These are phyloP conservation scores for Primulina huaijiensis DNA, from an alignment of 257 asterid genomes.

Conservation along the genomic window DNA sequence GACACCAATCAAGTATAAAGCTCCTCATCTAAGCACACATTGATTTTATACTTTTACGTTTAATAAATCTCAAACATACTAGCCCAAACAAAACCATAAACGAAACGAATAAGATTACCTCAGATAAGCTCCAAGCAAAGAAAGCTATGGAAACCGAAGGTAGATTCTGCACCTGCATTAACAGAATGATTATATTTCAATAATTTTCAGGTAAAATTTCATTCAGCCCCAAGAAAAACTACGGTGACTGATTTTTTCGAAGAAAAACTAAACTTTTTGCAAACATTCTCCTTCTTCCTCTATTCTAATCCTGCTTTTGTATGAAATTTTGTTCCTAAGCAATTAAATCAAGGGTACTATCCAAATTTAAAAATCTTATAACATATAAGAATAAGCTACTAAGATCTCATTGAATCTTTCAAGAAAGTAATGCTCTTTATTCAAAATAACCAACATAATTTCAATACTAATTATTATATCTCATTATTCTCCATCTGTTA, in stretches of 20 bases:
- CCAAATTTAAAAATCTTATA: not conserved
- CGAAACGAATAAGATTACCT: conserved; percentile 20
- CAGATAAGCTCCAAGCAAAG: conserved; percentile 80
- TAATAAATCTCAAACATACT: not conserved
- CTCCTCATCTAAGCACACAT: conserved; percentile 1
- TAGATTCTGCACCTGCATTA: conserved; percentile 60
- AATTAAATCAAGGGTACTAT: not conserved
- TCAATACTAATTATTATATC: not conserved
- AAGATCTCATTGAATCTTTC: not conserved
- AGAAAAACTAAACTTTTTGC: not conserved
- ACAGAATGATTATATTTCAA: conserved; percentile 6
- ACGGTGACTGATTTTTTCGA: not conserved
- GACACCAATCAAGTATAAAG: not conserved
- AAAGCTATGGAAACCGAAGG: conserved; percentile 80
- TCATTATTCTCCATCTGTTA: too few relatives aligned
- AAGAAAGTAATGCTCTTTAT: not conserved
- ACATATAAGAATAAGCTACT: too few relatives aligned
- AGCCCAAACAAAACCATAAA: conserved; percentile 10
- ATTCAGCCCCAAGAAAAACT: not conserved
- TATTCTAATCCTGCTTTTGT: not conserved
- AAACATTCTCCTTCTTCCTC: not conserved
- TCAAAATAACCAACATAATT: too few relatives aligned
- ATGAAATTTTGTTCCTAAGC: not conserved
- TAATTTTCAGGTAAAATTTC: not conserved
- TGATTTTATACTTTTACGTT: not conserved